phyloP scores from a whole-genome alignment of 768 basidiomycete genomes.

The Suillus sp. region DNA sequence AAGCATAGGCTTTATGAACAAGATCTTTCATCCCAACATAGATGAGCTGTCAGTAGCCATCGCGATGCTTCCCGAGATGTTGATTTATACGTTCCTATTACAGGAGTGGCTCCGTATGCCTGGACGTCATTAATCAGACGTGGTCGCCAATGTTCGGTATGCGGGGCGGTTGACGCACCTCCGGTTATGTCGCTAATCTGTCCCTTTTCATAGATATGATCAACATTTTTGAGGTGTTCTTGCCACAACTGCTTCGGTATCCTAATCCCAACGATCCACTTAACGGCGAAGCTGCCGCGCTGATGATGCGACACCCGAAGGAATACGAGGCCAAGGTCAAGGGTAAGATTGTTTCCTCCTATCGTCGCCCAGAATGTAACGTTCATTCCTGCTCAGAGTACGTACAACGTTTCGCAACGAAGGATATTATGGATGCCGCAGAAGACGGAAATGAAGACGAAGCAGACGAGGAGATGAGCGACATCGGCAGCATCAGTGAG shows the following conservation, averaged over 20 bases:
- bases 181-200: conserved; percentile 6
- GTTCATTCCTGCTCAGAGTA: conserved; percentile 63
- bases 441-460: conserved; percentile 63
- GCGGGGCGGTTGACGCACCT: conserved; percentile 30
- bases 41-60: conserved; percentile 84
- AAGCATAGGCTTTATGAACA: conserved; percentile 99
- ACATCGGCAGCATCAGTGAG: conserved; percentile 80
- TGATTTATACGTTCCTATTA: conserved; percentile 14
- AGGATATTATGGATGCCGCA: conserved; percentile 83
- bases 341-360: conserved; percentile 47
- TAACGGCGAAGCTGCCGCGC: conserved; percentile 96
- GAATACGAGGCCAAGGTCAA: conserved; percentile 94
- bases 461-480: conserved; percentile 86
- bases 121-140: conserved; percentile 99
- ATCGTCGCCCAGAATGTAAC: conserved; percentile 1
- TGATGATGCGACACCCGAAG: conserved; percentile 96
- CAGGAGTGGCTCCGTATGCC: conserved; percentile 96
- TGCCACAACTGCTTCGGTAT: conserved; percentile 95
- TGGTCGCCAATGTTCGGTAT: conserved; percentile 99
- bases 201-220: conserved; percentile 76
- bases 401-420: conserved; percentile 92
- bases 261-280: conserved; percentile 98
- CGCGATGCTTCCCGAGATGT: conserved; percentile 11
- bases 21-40: conserved; percentile 99
- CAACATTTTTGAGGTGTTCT: conserved; percentile 98